These are phyloP conservation scores for Macrocybe gigantea DNA, from an alignment of 768 basidiomycete species.

Conservation along the genomic window DNA sequence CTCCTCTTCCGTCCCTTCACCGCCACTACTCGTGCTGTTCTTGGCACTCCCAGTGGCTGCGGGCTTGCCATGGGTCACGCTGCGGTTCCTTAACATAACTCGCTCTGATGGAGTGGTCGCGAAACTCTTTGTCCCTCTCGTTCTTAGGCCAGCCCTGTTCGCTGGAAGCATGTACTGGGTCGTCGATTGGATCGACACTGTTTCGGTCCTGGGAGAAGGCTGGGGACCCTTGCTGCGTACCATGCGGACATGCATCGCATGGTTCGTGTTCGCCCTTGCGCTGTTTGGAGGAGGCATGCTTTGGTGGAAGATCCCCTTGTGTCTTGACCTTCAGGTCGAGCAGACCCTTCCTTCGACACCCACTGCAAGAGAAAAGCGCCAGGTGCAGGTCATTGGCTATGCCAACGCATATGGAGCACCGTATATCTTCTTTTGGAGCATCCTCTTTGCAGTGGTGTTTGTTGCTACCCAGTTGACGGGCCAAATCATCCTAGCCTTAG, in stretches of 20 bases:
- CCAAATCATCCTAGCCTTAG: slow-evolving; percentile 68
- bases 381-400: slow-evolving; percentile 70
- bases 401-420: slow-evolving; percentile 88
- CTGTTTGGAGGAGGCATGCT: slow-evolving; percentile 48
- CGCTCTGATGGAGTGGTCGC: slow-evolving; percentile 74
- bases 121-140: slow-evolving; percentile 49
- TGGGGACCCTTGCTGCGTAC: slow-evolving; percentile 41
- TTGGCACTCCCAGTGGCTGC: slow-evolving; percentile 53
- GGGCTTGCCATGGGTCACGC: slow-evolving; percentile 49
- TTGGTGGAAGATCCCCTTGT: slow-evolving; percentile 74
- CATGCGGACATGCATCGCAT: slow-evolving; percentile 56
- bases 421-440: slow-evolving; percentile 77
- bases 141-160: slow-evolving; percentile 53
- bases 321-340: slow-evolving; percentile 54
- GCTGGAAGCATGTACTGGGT: slow-evolving; percentile 69
- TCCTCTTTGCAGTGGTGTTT: slow-evolving; percentile 58
- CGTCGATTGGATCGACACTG: slow-evolving; percentile 72
- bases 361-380: slow-evolving; percentile 20
- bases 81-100: slow-evolving; percentile 55
- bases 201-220: slow-evolving; percentile 33
- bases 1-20: slow-evolving; percentile 60
- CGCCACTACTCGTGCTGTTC: slow-evolving; percentile 53
- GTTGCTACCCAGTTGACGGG: slow-evolving; percentile 73
- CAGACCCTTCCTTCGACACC: neutral
- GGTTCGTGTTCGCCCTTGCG: slow-evolving; percentile 45